These are phyloP conservation scores for Thielaviopsis populi DNA, from an alignment of 2,329 filamentous ascomycete genomes.

Conservation along the genomic window DNA sequence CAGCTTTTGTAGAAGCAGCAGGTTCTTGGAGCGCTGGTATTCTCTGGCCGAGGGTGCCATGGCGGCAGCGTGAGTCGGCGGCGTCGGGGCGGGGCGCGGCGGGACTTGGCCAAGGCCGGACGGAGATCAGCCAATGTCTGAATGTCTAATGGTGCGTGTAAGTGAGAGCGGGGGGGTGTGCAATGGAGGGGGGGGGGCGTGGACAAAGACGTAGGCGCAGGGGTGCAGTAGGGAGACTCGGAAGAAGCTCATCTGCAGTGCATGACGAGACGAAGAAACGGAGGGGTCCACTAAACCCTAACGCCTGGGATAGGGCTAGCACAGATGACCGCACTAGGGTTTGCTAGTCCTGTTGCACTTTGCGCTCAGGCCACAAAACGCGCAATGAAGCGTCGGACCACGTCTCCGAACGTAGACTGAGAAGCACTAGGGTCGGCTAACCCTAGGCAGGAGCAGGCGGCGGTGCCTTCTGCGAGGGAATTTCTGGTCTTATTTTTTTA, in stretches of 20 bases:
- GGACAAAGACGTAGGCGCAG: neutral
- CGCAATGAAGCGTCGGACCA: neutral
- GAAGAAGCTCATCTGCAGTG: neutral
- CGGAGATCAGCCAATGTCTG: neutral
- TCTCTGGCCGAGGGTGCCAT: slow-evolving; percentile 44
- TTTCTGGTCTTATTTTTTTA: neutral
- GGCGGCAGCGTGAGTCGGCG: neutral
- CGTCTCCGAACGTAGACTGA: neutral
- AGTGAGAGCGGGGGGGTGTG: neutral
- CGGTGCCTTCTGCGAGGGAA: neutral
- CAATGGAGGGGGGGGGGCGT: neutral
- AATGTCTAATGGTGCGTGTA: neutral
- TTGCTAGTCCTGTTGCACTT: neutral
- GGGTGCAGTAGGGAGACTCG: neutral
- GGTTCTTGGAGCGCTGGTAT: slow-evolving; percentile 68
- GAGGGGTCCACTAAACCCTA: neutral
- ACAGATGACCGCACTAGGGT: neutral
- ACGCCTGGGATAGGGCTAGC: neutral
- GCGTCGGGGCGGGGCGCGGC: no score
- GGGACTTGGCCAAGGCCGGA: no score
- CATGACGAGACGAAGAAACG: neutral
- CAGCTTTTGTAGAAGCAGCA: slow-evolving; percentile 69
- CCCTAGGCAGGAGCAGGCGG: neutral
- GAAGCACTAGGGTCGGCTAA: neutral
- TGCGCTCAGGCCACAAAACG: no score